These are phyloP conservation scores for Saturnispora serradocipensis DNA, from an alignment of 805 yeast genomes.

Conservation along the genomic window DNA sequence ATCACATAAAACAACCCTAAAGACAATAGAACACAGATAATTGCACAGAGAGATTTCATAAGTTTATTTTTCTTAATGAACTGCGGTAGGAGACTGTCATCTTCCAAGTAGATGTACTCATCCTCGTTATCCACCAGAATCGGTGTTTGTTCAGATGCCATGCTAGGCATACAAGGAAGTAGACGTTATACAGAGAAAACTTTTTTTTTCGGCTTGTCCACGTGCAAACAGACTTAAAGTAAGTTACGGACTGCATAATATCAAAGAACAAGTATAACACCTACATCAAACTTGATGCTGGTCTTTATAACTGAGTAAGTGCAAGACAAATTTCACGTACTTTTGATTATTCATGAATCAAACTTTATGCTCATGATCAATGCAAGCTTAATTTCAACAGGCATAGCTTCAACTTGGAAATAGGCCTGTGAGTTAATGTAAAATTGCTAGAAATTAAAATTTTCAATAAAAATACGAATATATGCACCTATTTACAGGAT, in stretches of 20 bases:
- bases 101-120: slow-evolving; percentile 13
- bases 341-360: too few species aligned
- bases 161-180: background rate
- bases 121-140: slow-evolving; percentile 6
- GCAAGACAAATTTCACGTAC: background rate
- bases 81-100: slow-evolving; percentile 12
- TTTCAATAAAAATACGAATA: background rate
- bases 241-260: too few species aligned
- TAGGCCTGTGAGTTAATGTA: too few species aligned
- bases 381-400: too few species aligned
- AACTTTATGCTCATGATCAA: background rate
- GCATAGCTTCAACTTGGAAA: too few species aligned
- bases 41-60: slow-evolving; percentile 9
- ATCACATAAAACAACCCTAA: slow-evolving; percentile 18
- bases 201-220: background rate
- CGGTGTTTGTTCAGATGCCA: slow-evolving; percentile 10
- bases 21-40: slow-evolving; percentile 11
- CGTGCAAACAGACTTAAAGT: background rate
- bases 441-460: too few species aligned
- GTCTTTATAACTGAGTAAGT: background rate
- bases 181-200: background rate
- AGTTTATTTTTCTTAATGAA: slow-evolving; percentile 7
- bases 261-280: background rate
- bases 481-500: background rate
- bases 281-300: too few species aligned